Evolutionary conservation across 306 rosid species (phyloP).

Genomic region (Vigna angularis): DNA sequence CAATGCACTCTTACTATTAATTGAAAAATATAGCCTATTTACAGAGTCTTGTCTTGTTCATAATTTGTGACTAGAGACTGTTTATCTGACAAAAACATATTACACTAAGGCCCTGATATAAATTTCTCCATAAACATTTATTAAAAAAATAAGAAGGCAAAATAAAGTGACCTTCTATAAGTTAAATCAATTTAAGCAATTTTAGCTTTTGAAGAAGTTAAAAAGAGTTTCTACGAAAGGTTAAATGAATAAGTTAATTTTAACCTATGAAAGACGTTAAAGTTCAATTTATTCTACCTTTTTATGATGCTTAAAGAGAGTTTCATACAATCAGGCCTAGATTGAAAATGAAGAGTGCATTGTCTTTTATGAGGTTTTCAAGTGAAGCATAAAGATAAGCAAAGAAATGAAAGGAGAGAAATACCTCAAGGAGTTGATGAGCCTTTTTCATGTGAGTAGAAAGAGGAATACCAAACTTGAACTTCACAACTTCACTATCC

Average conservation of each 20-base stretch:
- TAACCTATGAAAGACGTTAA: no score
- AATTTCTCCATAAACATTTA: background rate
- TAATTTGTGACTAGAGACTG: background rate
- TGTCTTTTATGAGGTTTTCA: slow-evolving; percentile 2
- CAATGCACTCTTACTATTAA: background rate
- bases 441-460: slow-evolving; percentile 80
- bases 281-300: no score
- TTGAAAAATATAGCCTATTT: background rate
- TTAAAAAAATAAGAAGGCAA: no score
- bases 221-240: no score
- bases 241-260: no score
- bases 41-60: background rate
- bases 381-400: slow-evolving; percentile 13
- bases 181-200: background rate
- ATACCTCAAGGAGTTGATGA: slow-evolving; percentile 76
- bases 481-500: slow-evolving; percentile 80
- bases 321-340: background rate
- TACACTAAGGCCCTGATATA: background rate
- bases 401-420: slow-evolving; percentile 22
- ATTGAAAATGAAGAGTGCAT: slow-evolving; percentile 34
- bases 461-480: slow-evolving; percentile 80
- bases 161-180: background rate
- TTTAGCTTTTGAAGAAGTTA: no score
- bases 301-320: background rate
- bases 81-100: background rate